These are phyloP conservation scores for Auricularia cornea DNA, from an alignment of 768 basidiomycete genomes.

Conservation along the genomic window DNA sequence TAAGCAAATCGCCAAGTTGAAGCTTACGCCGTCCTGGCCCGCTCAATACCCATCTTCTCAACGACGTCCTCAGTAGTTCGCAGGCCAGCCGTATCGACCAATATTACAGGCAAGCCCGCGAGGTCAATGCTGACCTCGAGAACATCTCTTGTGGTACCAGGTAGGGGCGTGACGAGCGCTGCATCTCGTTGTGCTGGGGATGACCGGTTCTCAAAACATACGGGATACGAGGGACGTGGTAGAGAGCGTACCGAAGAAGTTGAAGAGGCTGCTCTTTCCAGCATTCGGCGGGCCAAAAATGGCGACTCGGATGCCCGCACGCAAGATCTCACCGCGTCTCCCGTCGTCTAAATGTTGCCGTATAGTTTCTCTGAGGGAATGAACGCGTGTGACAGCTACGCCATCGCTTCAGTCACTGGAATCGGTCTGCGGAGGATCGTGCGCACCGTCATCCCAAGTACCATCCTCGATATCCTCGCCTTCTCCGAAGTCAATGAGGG, in stretches of 20 bases:
- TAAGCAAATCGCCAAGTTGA: too few species aligned
- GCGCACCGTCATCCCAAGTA: slow-evolving; percentile 60
- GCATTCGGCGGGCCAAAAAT: slow-evolving; percentile 93
- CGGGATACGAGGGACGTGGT: background rate
- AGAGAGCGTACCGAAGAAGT: slow-evolving; percentile 57
- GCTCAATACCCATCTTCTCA: slow-evolving; percentile 73
- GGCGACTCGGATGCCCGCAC: slow-evolving; percentile 71
- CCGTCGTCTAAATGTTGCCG: slow-evolving; percentile 54
- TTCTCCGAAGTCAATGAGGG: slow-evolving; percentile 89
- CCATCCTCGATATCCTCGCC: slow-evolving; percentile 84
- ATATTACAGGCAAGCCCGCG: slow-evolving; percentile 72
- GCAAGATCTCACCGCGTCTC: slow-evolving; percentile 73
- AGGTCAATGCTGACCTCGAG: slow-evolving; percentile 81
- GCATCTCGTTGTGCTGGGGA: slow-evolving; percentile 70
- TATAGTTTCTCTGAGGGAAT: slow-evolving; percentile 43
- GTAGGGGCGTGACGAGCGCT: slow-evolving; percentile 79
- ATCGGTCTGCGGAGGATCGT: background rate
- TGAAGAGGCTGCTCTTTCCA: slow-evolving; percentile 85
- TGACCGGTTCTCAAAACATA: background rate
- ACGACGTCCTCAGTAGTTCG: slow-evolving; percentile 51
- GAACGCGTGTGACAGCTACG: slow-evolving; percentile 47
- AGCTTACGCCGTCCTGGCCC: slow-evolving; percentile 60
- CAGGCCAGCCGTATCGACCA: slow-evolving; percentile 83
- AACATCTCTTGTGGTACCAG: slow-evolving; percentile 86
- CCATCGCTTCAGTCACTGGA: background rate